phyloP scores from a whole-genome alignment of 2,329 filamentous ascomycete species.

The Pseudopithomyces maydicus region DNA sequence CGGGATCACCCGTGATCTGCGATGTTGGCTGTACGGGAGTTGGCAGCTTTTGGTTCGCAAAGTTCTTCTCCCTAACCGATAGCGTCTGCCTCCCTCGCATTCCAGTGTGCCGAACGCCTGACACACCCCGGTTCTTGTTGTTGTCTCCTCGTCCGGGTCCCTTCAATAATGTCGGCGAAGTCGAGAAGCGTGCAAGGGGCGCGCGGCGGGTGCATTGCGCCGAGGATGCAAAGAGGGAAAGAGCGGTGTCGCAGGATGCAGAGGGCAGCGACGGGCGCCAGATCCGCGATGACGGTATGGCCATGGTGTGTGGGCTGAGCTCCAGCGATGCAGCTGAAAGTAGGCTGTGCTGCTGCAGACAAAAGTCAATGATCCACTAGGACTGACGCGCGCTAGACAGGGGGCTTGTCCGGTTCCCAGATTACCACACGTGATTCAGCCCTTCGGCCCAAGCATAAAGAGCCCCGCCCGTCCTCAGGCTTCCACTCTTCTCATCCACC shows the following conservation, averaged over 20 bases:
- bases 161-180: constrained; percentile 56
- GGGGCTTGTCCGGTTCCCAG: background rate
- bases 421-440: constrained; percentile 6
- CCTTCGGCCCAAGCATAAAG: constrained; percentile 21
- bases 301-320: constrained; percentile 31
- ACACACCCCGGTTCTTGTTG: constrained; percentile 81
- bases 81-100: constrained; percentile 68
- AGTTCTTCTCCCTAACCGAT: constrained; percentile 70
- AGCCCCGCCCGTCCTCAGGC: constrained; percentile 16
- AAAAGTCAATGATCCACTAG: constrained; percentile 19
- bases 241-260: constrained; percentile 23
- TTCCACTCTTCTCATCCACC: constrained; percentile 30
- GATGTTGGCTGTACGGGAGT: constrained; percentile 68
- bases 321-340: constrained; percentile 11
- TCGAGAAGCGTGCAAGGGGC: constrained; percentile 60
- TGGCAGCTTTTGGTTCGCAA: constrained; percentile 59
- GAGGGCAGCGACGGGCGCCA: constrained; percentile 28
- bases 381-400: constrained; percentile 10
- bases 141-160: constrained; percentile 62
- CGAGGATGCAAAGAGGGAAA: constrained; percentile 34
- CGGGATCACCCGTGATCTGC: constrained; percentile 65
- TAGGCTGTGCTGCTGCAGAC: constrained; percentile 19
- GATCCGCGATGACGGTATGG: constrained; percentile 32
- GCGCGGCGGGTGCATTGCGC: constrained; percentile 25
- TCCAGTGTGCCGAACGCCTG: constrained; percentile 77